Conservation (phyloP, 176 grass and related monocot genomes). For the Aegilops speltoides region DNA sequence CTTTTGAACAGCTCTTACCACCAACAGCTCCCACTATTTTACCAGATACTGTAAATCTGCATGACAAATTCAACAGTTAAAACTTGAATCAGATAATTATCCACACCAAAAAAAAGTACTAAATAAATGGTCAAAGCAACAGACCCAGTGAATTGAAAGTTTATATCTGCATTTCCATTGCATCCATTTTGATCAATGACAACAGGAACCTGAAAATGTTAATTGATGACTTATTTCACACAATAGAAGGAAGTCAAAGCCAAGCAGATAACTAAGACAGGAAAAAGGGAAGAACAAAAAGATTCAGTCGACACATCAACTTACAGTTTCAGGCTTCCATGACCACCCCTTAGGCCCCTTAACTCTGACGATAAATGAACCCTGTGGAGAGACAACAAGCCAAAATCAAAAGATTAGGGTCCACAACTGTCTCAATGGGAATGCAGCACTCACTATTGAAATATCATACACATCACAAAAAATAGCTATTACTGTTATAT, state of each 20-base stretch:
- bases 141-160: constrained; percentile 93
- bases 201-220: constrained; percentile 65
- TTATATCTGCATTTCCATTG: constrained; percentile 88
- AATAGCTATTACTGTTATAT: background rate
- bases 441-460: background rate
- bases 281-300: background rate
- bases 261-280: background rate
- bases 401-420: background rate
- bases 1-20: constrained; percentile 68
- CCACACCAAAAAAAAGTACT: background rate
- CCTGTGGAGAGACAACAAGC: constrained; percentile 42
- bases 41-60: constrained; percentile 85
- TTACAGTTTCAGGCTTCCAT: constrained; percentile 79
- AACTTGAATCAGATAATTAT: constrained; percentile 25
- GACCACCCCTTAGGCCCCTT: constrained; percentile 96
- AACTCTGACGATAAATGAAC: constrained; percentile 86
- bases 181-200: constrained; percentile 72
- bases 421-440: background rate
- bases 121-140: constrained; percentile 34
- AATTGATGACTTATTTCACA: constrained; percentile 22
- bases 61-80: constrained; percentile 18
- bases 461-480: background rate
- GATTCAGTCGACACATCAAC: constrained; percentile 14
- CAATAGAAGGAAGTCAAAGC: constrained; percentile 3
- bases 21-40: constrained; percentile 69